Evolutionary conservation across 2,329 filamentous ascomycete species (phyloP).

Genomic region (Alternaria panax): DNA sequence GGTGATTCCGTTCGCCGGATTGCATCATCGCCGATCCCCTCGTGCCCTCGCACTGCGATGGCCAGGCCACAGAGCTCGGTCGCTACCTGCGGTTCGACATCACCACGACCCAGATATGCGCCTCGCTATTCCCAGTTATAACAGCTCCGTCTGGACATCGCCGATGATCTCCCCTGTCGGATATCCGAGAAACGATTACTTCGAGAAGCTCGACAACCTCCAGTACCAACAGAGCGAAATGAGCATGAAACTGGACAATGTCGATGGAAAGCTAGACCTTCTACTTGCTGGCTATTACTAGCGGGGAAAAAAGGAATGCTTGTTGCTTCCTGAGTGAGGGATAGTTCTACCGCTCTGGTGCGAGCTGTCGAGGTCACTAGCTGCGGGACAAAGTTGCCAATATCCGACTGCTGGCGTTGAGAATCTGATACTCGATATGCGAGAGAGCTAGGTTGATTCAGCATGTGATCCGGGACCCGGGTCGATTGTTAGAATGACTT

Average conservation of each 20-base stretch:
- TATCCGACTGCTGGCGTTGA: not conserved
- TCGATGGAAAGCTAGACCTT: slow-evolving; percentile 1
- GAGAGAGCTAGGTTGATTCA: not conserved
- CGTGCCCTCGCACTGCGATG: not conserved
- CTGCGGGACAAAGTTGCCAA: not conserved
- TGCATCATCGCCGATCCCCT: not conserved
- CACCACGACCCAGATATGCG: slow-evolving; percentile 2
- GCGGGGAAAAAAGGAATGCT: not conserved
- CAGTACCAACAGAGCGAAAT: slow-evolving; percentile 4
- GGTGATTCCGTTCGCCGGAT: not conserved
- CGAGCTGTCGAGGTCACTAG: not conserved
- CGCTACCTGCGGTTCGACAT: slow-evolving; percentile 3
- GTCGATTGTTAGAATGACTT: not conserved
- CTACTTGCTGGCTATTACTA: not conserved
- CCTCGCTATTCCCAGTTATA: not conserved
- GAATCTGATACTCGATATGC: not conserved
- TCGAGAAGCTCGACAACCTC: not conserved
- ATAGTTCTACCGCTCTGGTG: not conserved
- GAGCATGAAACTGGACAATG: not conserved
- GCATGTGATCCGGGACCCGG: no score
- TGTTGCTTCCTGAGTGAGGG: not conserved
- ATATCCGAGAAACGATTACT: not conserved
- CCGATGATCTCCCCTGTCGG: not conserved
- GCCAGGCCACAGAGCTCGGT: not conserved
- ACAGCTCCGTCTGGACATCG: not conserved